Base-by-base conservation (phyloP, 78 protist species). In the Cyanophora paradoxa region DNA sequence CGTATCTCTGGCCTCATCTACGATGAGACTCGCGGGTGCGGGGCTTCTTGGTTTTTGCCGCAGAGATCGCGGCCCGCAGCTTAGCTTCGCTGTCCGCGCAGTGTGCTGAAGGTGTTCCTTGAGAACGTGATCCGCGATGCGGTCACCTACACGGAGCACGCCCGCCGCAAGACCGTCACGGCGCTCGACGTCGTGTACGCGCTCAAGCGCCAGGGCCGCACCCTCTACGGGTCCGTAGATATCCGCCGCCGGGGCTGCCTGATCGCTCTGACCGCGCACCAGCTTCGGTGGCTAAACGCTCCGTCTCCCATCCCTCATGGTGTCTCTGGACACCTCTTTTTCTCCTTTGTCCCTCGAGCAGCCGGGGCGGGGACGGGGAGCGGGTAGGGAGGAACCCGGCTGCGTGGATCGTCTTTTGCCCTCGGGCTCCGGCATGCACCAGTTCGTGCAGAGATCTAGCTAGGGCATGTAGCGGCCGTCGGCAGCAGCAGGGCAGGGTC, bases 161-260 rank as follows among this genome's bases (percentile, higher is more conserved):
- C 95, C 37, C 77, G 83, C 58, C 82, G 97, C 76, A 86, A 93
- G 83, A 94, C 97, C 52, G 97, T 94, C 52, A 94, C 97, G 13
- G 94, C 97, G 22, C 83, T 88, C 91, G 97, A 94, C 74, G 96
- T 94, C 44, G 96, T 92, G 72, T 88, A 88, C 68, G 97, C 96
- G 0, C 92, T 94, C 83, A 91, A 92, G 86, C 86, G 94, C 83
- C 95, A 92, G 86, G 96, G 96, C 72, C 82, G 94, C 78, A 92
- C 96, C 56, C 88, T 94, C 67, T 94, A 94, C 90, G 97, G 97
- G 58, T 93, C 88, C 92, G 69, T n/a, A n/a, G n/a, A n/a, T n/a
- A n/a, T n/a, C n/a, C n/a, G n/a, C n/a, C n/a, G n/a, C n/a, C n/a
- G n/a, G n/a, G n/a, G n/a, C n/a, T n/a, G n/a, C n/a, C n/a, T n/a